Base-by-base conservation (phyloP, 1,284 basidiomycete species). In the Cystobasidium sp. region DNA sequence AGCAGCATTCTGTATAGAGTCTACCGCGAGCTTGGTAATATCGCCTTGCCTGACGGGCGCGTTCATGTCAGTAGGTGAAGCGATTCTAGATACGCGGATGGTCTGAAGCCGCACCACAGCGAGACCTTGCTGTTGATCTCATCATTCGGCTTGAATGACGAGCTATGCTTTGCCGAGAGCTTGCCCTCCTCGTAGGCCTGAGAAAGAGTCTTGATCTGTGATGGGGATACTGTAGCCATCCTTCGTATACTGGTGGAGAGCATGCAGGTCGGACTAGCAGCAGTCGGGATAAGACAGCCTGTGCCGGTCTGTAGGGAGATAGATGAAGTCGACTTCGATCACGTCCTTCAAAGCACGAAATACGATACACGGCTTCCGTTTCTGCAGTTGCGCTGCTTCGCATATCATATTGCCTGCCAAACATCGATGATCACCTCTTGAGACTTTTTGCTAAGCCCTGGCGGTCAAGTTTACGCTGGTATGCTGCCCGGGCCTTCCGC, bases 1-100 rank as follows among this genome's bases (percentile, higher is more conserved):
- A 22, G 64, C 93, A 8, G 93, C 94, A 80, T 95, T 96, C 66
- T 95, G 93, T 75, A 96, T 91, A 37, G 88, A 86, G 80, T 93
- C 91, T 9, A 91, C 83, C 63, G 88, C 84, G 37, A 93, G 81
- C 75, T 85, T 84, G 7, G 91, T 93, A 75, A 93, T 92, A 81
- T 93, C 90, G 51, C 90, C 91, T 79, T 89, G 87, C 79, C 91
- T 92, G 79, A 31, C 31, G 5, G 5, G 31, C 31, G 31, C 31
- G 31, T 31, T 31, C 31, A 31, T 31, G 31, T 31, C 31, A 31
- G 31, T 5, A 31, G 5, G 31, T 31, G 39, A 4, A 37, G 24
- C 9, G 39, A 16, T 6, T 22, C 53, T 53, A 14, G 6, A 18
- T 22, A 18, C 24, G 51, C 14, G 20, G 6, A 53, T 20, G 20